Base-by-base conservation (phyloP, 2,329 filamentous ascomycete genomes). In the Tothia fuscella region DNA sequence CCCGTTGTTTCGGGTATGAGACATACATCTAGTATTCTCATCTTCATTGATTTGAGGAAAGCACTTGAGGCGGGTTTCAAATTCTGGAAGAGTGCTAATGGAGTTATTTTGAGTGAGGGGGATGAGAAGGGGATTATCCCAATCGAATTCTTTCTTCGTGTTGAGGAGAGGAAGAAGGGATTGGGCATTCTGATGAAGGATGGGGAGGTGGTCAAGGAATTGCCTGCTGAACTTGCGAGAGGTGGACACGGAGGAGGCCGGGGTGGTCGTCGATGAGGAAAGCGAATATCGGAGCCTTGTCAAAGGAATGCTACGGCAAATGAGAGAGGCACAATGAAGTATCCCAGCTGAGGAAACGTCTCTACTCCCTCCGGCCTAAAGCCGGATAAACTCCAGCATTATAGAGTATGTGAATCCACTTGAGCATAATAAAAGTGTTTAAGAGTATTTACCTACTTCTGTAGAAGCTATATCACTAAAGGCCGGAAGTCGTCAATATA, bases 1-100 rank as follows among this genome's bases (percentile, higher is more conserved):
- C 57, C 57, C 0, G 82, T 88, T 2, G 72, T 89, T 19, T 86
- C 80, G 29, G 87, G 87, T 1, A 93, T 93, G 83, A 70, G 89
- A 17, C 68, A 57, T n/a, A 59, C 57, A 7, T 63, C 60, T 54
- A 49, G 85, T 77, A 56, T 58, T 4, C 55, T 94, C 47, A 71
- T 95, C 21, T 84, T 84, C 60, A 65, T 93, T 43, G 78, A 94
- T 60, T 62, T 93, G 21, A 62, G 67, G 58, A 66, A 66, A 53
- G 80, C 84, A 50, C 56, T 93, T 51, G 62, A 63, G 31, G 76
- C 63, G 1, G 68, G 68, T 0, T 62, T 86, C 48, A 67, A 69
- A 53, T 93, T 88, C 73, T 93, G 82, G 77, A 58, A 76, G 54
- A 60, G 68, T 54, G 60, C 74, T 58, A 59, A 66, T 61, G 59